Evolutionary conservation across 1,139 yeast genomes (phyloP).

Genomic region (Yamadazyma mexicana): DNA sequence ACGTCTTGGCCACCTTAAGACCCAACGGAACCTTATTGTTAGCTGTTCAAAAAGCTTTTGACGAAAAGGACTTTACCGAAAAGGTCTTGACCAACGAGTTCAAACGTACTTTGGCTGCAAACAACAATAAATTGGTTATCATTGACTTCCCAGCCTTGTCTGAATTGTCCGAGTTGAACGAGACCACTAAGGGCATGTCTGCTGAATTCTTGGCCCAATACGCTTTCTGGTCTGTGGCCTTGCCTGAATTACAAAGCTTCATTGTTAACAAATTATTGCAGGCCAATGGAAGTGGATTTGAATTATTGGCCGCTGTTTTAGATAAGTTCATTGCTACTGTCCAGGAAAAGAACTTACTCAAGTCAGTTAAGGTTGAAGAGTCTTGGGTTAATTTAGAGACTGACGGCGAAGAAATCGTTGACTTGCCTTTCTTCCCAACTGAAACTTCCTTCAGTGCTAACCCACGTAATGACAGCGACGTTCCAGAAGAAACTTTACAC

Average conservation of each 20-base stretch:
- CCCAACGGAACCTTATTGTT: slow-evolving; percentile 54
- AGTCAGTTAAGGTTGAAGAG: slow-evolving; percentile 42
- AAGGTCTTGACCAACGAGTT: slow-evolving; percentile 49
- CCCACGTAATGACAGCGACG: slow-evolving; percentile 45
- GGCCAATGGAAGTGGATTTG: slow-evolving; percentile 81
- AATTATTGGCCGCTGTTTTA: slow-evolving; percentile 78
- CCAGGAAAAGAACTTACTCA: slow-evolving; percentile 48
- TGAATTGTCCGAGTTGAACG: slow-evolving; percentile 42
- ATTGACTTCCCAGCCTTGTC: slow-evolving; percentile 64
- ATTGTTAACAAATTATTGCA: slow-evolving; percentile 78
- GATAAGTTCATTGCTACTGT: slow-evolving; percentile 63
- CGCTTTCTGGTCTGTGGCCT: slow-evolving; percentile 74
- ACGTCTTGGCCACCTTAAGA: slow-evolving; percentile 61
- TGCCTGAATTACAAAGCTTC: slow-evolving; percentile 62
- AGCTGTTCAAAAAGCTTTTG: slow-evolving; percentile 28
- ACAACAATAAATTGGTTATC: slow-evolving; percentile 51
- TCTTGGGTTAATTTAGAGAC: slow-evolving; percentile 41
- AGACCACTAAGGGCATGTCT: slow-evolving; percentile 77
- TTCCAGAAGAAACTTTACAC: slow-evolving; percentile 35
- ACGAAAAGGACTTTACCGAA: slow-evolving; percentile 47
- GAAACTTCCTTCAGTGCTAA: slow-evolving; percentile 65
- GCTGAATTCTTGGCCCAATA: slow-evolving; percentile 73
- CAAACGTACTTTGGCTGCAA: slow-evolving; percentile 55
- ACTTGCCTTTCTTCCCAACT: slow-evolving; percentile 51
- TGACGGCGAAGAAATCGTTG: slow-evolving; percentile 27